Base-by-base conservation (phyloP, 2,329 filamentous ascomycete species). In the Trichothecium roseum region DNA sequence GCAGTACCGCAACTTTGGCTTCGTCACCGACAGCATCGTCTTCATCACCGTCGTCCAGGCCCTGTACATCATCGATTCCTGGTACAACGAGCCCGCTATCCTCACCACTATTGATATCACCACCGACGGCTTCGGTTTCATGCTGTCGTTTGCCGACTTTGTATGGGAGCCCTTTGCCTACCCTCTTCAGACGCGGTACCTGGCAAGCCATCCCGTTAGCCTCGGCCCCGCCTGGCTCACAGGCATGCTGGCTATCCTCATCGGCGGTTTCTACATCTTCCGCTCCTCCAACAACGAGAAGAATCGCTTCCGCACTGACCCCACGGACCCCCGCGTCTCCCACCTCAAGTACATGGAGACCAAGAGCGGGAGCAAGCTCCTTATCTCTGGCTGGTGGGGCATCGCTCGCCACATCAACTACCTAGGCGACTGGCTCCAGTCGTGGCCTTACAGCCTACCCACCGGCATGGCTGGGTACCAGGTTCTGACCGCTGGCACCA, bases 41-140 rank as follows among this genome's bases (percentile, higher is more conserved):
- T 76, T 94, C 43, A 76, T 91, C 48, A 81, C 83, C 4, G 52
- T 72, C 13, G 80, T 88, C 39, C 89, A 96, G 59, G 68, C 73
- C 1, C 59, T 94, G 40, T 96, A 96, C 58, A 76, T 87, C 5
- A 63, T 95, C 26, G 89, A 96, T 54, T 78, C 78, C 7, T 76
- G 86, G 44, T 87, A 80, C 66, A 91, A 89, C 72, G 89, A 96
- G 57, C 72, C 84, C 0, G 82, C 86, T 3, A 82, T 95, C 42
- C 64, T 95, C 44, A 95, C 88, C 2, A 95, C 87, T 22, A 95
- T 96, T 62, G 89, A 96, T 53, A 82, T 95, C 45, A 94, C 81
- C 35, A 84, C 79, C 29, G 89, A 96, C 49, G 89, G 89, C 5
- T 94, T 96, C 47, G 89, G 89, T 36, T 86, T 86, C 64, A 96